Evolutionary conservation across 2,329 filamentous ascomycete species (phyloP).

Genomic region (Lasiodiplodia hormozganensis): DNA sequence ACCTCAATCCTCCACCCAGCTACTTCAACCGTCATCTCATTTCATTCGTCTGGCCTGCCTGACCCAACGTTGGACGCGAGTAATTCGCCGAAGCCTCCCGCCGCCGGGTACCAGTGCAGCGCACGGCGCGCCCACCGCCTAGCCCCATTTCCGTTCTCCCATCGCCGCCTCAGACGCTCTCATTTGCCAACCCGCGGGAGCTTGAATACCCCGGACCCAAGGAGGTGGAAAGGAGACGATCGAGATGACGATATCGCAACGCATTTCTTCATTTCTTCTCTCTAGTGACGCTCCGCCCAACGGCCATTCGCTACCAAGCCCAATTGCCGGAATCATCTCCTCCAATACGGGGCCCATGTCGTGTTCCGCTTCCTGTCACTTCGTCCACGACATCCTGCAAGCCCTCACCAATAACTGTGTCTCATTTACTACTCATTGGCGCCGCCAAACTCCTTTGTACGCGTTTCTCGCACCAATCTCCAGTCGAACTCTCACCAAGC

Average conservation of each 20-base stretch:
- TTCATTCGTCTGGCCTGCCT: neutral
- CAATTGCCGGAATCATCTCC: neutral
- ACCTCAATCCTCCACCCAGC: neutral
- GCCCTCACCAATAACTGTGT: neutral
- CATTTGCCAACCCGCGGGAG: neutral
- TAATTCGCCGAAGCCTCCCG: neutral
- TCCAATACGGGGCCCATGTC: no score
- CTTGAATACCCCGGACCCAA: neutral
- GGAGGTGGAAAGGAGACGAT: neutral
- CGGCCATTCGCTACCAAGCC: neutral
- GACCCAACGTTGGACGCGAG: neutral
- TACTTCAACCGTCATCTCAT: neutral
- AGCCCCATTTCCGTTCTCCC: conserved; percentile 2
- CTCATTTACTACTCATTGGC: neutral
- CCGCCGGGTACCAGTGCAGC: neutral
- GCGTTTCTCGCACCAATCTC: neutral
- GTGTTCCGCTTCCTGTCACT: neutral
- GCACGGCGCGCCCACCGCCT: neutral
- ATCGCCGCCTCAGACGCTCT: neutral
- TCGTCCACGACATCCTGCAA: neutral
- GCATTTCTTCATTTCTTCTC: neutral
- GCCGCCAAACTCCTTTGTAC: neutral
- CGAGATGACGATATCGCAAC: neutral
- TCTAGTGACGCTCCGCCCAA: neutral
- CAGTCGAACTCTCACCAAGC: neutral